Evolutionary conservation across 805 yeast genomes (phyloP).

Genomic region (Starmerella floricola): DNA sequence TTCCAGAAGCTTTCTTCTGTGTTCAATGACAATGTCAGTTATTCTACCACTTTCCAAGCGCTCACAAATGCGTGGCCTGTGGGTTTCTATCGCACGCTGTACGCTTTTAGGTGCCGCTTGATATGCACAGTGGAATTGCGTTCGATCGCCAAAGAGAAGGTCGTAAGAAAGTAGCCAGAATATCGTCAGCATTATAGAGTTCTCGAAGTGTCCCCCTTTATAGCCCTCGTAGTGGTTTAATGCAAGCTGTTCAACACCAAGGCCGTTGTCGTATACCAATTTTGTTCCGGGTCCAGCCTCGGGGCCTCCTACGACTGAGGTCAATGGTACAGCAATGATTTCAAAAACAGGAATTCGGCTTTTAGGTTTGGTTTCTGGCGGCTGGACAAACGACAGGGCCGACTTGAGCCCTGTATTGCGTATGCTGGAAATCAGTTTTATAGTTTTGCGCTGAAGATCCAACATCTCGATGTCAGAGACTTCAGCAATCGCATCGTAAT

Average conservation of each 20-base stretch:
- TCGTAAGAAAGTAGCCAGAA: constrained; percentile 26
- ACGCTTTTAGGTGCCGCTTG: constrained; percentile 28
- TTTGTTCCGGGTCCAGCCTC: constrained; percentile 9
- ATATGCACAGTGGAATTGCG: constrained; percentile 27
- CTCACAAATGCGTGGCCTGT: constrained; percentile 20
- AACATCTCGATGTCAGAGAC: constrained; percentile 18
- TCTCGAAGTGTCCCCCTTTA: constrained; percentile 30
- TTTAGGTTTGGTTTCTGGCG: neutral
- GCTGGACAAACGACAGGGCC: constrained; percentile 13
- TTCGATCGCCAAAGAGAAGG: constrained; percentile 25
- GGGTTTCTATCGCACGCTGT: constrained; percentile 20
- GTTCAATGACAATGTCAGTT: neutral
- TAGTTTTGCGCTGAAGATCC: constrained; percentile 23
- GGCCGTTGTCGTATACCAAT: constrained; percentile 12
- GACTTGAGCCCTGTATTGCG: constrained; percentile 17
- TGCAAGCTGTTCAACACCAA: constrained; percentile 29
- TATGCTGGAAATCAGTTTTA: constrained; percentile 16
- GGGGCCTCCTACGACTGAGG: neutral
- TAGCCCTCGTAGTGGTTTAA: constrained; percentile 27
- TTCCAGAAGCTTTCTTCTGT: neutral
- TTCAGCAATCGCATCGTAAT: constrained; percentile 22
- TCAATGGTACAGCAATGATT: constrained; percentile 9
- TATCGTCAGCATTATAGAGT: constrained; percentile 26
- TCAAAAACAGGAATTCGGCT: constrained; percentile 6
- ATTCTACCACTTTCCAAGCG: constrained; percentile 20